Evolutionary conservation across 2,329 filamentous ascomycete species (phyloP).

Genomic region (Ophiostoma tasmaniense): DNA sequence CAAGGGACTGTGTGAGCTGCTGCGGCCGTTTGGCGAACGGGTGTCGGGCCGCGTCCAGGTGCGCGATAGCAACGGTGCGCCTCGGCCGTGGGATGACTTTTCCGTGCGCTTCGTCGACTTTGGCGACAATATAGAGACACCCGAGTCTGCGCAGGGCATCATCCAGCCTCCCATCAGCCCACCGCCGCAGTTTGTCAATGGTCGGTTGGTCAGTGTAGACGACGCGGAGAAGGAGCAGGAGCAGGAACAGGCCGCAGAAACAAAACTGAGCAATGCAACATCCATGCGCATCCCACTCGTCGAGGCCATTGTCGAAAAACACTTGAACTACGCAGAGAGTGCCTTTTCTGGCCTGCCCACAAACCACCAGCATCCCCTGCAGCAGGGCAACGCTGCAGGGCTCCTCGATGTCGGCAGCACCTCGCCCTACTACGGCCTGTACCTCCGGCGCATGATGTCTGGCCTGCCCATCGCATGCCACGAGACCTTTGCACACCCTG

Average conservation of each 20-base stretch:
- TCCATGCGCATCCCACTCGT: slow-evolving; percentile 54
- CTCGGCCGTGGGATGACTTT: slow-evolving; percentile 80
- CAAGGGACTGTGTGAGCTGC: slow-evolving; percentile 71
- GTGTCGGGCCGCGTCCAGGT: slow-evolving; percentile 83
- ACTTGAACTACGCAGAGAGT: slow-evolving; percentile 67
- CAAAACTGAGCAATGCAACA: slow-evolving; percentile 12
- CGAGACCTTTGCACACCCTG: slow-evolving; percentile 90
- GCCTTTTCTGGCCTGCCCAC: slow-evolving; percentile 35
- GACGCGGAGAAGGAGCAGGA: slow-evolving; percentile 17
- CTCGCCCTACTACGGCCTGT: slow-evolving; percentile 78
- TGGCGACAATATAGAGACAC: slow-evolving; percentile 47
- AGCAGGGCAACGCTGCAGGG: slow-evolving; percentile 30
- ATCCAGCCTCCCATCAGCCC: slow-evolving; percentile 24
- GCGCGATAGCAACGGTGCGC: slow-evolving; percentile 79
- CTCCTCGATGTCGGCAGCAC: slow-evolving; percentile 41
- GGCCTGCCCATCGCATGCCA: slow-evolving; percentile 70
- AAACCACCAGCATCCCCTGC: slow-evolving; percentile 23
- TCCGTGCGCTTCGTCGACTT: slow-evolving; percentile 76
- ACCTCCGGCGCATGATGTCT: slow-evolving; percentile 74
- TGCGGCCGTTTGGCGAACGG: slow-evolving; percentile 84
- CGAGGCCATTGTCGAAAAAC: slow-evolving; percentile 71
- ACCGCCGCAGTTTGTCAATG: slow-evolving; percentile 11
- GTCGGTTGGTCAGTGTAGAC: neutral
- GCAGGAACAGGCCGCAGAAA: neutral
- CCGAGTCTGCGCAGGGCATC: slow-evolving; percentile 33